Evolutionary conservation across 2,329 filamentous ascomycete species (phyloP), one percentile per base, ranked within the genome.

Genomic region (Coniochaeta sp.): DNA sequence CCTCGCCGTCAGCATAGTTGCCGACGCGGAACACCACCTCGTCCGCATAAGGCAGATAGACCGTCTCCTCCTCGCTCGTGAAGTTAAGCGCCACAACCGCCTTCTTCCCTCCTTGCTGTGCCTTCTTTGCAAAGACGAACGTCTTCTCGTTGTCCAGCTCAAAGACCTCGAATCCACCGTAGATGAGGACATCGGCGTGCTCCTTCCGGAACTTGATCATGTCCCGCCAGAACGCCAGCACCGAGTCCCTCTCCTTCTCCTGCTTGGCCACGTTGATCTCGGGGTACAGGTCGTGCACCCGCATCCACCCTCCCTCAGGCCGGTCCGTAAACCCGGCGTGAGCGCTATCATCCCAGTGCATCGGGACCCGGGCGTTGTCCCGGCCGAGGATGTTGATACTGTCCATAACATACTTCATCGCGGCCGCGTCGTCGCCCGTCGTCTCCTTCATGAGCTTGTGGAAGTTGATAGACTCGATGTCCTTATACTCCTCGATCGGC

Each of bases 341-440:
- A 0, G 74, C 66, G 0, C 70, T 70, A n/a, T 66, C 61, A 55
- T 82, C 74, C 86, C 87, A 91, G 61, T 89, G 85, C 66, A 91
- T 83, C 0, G 86, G 86, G 0, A 83, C 82, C 45, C 87, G 76
- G 7, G 81, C 82, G 64, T 91, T 87, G 65, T 91, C 87, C 20
- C 86, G 68, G 7, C 77, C 67, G 5, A 28, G 24, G 26, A 31
- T 22, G n/a, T 31, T 28, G 28, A 48, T 18, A 22, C 7, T 28
- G 28, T 49, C 31, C 47, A 33, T 35, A 10, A 35, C 26, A 16
- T 35, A 26, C 47, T 49, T 35, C 47, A 49, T 32, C 13, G 18
- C 16, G 18, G 28, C 28, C 28, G 28, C 16, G 14, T 32, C 22
- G 10, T 58, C 52, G 0, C 60, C 40, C 3, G 54, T 56, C 12